phyloP scores from a whole-genome alignment of 192 early-diverging fungal species.

The Gaertneriomyces sp. region DNA sequence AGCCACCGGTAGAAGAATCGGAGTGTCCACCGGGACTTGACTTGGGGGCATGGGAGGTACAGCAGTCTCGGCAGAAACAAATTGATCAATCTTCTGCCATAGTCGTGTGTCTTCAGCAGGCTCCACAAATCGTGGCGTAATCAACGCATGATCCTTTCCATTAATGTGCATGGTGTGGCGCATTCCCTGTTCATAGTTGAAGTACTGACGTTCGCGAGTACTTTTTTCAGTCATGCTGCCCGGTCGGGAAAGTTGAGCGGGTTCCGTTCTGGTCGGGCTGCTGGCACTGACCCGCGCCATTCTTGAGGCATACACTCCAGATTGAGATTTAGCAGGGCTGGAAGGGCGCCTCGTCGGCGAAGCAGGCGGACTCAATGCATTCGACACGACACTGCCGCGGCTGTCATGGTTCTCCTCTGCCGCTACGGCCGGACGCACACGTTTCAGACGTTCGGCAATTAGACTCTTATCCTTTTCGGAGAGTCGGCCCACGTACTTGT shows the following conservation, averaged over 20 bases:
- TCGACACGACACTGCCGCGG: background rate
- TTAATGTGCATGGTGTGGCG: too few species aligned
- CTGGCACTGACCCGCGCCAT: background rate
- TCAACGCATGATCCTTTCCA: too few species aligned
- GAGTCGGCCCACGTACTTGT: conserved; percentile 66
- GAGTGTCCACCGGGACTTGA: too few species aligned
- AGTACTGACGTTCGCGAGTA: too few species aligned
- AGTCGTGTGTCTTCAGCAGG: too few species aligned
- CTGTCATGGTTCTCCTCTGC: background rate
- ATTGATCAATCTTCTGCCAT: too few species aligned
- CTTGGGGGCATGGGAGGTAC: too few species aligned
- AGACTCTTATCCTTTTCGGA: conserved; percentile 79
- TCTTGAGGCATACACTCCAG: background rate
- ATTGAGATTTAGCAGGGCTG: background rate
- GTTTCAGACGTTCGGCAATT: conserved; percentile 74
- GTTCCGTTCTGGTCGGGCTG: background rate
- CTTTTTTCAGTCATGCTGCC: too few species aligned
- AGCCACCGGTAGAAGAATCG: too few species aligned
- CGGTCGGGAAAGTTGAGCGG: background rate
- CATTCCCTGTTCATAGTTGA: too few species aligned
- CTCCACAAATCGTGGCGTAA: too few species aligned
- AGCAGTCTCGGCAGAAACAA: too few species aligned
- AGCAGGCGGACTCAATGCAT: background rate
- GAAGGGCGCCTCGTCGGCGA: background rate
- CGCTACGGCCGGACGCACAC: conserved; percentile 28